These are phyloP conservation scores for Scedosporium dehoogii DNA, from an alignment of 2,329 filamentous ascomycete species.

Conservation along the genomic window DNA sequence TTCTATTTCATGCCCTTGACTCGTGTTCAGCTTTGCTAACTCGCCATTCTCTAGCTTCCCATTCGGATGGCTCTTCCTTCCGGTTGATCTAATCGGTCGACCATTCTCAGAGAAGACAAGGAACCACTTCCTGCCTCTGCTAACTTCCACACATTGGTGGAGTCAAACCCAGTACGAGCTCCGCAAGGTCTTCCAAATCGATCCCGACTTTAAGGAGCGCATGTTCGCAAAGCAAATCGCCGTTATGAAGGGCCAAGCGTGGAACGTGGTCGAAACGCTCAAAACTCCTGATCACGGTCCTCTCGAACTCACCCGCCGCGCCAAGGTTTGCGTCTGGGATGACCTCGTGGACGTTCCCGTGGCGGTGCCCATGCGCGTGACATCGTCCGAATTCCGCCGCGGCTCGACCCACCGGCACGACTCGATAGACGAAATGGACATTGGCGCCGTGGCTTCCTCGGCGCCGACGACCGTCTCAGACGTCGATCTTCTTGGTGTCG, in stretches of 20 bases:
- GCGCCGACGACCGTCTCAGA: slow-evolving; percentile 21
- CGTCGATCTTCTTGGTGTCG: slow-evolving; percentile 63
- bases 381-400: slow-evolving; percentile 74
- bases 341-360: slow-evolving; percentile 94
- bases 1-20: background rate
- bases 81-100: slow-evolving; percentile 89
- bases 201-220: slow-evolving; percentile 92
- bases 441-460: slow-evolving; percentile 41
- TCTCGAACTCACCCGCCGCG: slow-evolving; percentile 79
- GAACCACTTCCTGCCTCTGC: slow-evolving; percentile 87
- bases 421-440: slow-evolving; percentile 76
- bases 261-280: slow-evolving; percentile 97
- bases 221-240: slow-evolving; percentile 99
- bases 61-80: slow-evolving; percentile 96
- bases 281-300: slow-evolving; percentile 90
- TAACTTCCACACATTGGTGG: slow-evolving; percentile 97
- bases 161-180: slow-evolving; percentile 82
- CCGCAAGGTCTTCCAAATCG: slow-evolving; percentile 78
- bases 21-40: background rate
- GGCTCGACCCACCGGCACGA: slow-evolving; percentile 37
- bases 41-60: slow-evolving; percentile 58
- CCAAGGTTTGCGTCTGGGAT: slow-evolving; percentile 95
- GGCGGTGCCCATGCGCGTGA: slow-evolving; percentile 77
- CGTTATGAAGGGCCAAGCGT: slow-evolving; percentile 98
- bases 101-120: slow-evolving; percentile 92